phyloP scores from a whole-genome alignment of 2,329 filamentous ascomycete species.

The Botrytis pseudocinerea region DNA sequence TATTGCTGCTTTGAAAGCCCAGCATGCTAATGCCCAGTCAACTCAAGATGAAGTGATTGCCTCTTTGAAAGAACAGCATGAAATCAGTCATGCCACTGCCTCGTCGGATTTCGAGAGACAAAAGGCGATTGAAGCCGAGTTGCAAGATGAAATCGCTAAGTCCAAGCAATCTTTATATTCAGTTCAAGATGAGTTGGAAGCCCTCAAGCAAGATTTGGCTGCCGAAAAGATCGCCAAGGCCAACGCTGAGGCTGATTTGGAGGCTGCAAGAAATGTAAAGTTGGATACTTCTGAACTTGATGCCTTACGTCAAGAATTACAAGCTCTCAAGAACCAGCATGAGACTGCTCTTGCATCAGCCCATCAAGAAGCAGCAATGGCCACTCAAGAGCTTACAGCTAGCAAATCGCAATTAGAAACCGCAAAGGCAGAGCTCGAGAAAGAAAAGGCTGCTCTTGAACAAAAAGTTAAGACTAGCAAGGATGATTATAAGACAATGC shows the following conservation, averaged over 20 bases:
- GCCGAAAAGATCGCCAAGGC: constrained; percentile 50
- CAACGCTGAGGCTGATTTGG: constrained; percentile 54
- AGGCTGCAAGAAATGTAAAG: constrained; percentile 57
- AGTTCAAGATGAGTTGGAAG: constrained; percentile 36
- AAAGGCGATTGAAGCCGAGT: constrained; percentile 43
- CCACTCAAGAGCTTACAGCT: constrained; percentile 45
- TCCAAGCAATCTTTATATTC: constrained; percentile 43
- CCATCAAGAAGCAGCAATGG: constrained; percentile 41
- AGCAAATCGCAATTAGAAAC: constrained; percentile 44
- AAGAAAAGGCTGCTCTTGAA: constrained; percentile 52
- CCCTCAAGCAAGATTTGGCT: constrained; percentile 38
- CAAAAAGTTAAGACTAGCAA: constrained; percentile 53
- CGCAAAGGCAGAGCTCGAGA: constrained; percentile 54
- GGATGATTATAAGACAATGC: constrained; percentile 59
- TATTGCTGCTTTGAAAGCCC: constrained; percentile 42
- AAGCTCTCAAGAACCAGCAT: constrained; percentile 49
- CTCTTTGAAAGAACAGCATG: constrained; percentile 47
- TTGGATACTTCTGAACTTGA: constrained; percentile 57
- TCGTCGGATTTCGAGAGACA: constrained; percentile 31
- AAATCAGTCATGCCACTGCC: constrained; percentile 44
- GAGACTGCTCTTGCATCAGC: constrained; percentile 45
- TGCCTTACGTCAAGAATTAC: constrained; percentile 52
- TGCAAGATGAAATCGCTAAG: constrained; percentile 50
- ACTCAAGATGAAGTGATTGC: constrained; percentile 48
- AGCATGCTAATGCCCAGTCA: constrained; percentile 48